These are phyloP conservation scores for Taxawa tesnikishii DNA, from an alignment of 2,329 filamentous ascomycete genomes.

Conservation along the genomic window DNA sequence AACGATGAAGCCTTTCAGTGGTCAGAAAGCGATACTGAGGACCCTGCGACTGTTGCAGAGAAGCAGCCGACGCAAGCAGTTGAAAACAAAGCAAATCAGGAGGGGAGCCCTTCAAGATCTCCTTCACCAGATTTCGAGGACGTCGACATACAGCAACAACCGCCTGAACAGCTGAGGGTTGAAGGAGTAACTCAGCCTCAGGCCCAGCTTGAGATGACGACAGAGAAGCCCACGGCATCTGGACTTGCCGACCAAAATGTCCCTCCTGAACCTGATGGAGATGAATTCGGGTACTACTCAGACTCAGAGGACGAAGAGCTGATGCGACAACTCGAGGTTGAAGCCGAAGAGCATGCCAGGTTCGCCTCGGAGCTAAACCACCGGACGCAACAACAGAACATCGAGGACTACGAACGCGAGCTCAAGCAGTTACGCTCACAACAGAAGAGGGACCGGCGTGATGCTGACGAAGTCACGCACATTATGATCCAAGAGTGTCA, in stretches of 20 bases:
- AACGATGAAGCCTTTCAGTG: constrained; percentile 32
- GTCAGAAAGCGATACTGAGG: constrained; percentile 39
- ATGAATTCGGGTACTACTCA: constrained; percentile 42
- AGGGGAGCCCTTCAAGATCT: constrained; percentile 6
- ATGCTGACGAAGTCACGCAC: constrained; percentile 93
- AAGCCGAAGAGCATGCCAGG: constrained; percentile 86
- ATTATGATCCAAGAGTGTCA: constrained; percentile 96
- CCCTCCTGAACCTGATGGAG: constrained; percentile 13
- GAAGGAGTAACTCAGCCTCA: background rate
- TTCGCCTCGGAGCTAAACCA: constrained; percentile 83
- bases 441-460: constrained; percentile 89
- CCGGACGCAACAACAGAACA: constrained; percentile 56
- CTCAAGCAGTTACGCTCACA: constrained; percentile 79
- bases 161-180: background rate
- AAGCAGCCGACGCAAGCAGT: constrained; percentile 9
- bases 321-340: constrained; percentile 70
- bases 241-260: constrained; percentile 12
- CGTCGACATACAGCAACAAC: constrained; percentile 23
- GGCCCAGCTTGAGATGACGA: background rate
- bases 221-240: background rate
- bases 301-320: constrained; percentile 90
- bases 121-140: constrained; percentile 37
- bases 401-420: constrained; percentile 74
- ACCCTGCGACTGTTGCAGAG: constrained; percentile 1
- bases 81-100: constrained; percentile 9